Base-by-base conservation (phyloP, 169 alveolate species). In the Plasmodium chabaudi region DNA sequence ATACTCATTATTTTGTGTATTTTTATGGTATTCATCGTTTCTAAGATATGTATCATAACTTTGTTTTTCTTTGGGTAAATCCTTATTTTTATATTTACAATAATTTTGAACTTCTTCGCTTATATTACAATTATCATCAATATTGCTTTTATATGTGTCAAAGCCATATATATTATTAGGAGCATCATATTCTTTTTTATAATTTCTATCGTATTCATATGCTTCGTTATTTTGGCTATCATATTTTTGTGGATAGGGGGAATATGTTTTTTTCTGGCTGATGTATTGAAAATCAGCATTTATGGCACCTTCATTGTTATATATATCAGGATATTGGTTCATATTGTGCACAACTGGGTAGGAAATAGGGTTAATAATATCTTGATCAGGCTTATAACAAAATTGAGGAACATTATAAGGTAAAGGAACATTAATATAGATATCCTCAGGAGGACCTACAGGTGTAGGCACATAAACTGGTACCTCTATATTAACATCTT, bases 391-490 rank as follows among this genome's bases (percentile, higher is more conserved):
- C 59, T 39, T 82, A 34, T 25, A 82, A 55, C 72, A 65, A 68
- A 82, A 82, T 82, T 82, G 84, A 53, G 90, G 90, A 61, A 82
- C 67, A 61, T 82, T 65, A 23, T 82, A 82, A 44, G 90, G 90
- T 56, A 82, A 82, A 17, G 90, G 90, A 13, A 82, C 59, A 68
- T 82, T 44, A 12, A 82, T 57, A 56, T 69, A 59, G 21, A 82
- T 72, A 51, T 82, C 86, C 46, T 82, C 44, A 17, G 90, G 90
- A 23, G 90, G 90, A 21, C 90, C 90, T 34, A 82, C 61, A 39
- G 90, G 90, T 5, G 90, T 82, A 21, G 90, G 90, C 34, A 82
- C 90, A 82, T 82, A 82, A 68, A 68, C 57, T 34, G 90, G 90
- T 55, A 82, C 86, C 73, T 82, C 90, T 39, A 82, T 57, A 67